Evolutionary conservation across 495 filamentous ascomycete species (phyloP), one percentile per base, ranked within the genome.

Genomic region (Friedmanniomyces simplex): DNA sequence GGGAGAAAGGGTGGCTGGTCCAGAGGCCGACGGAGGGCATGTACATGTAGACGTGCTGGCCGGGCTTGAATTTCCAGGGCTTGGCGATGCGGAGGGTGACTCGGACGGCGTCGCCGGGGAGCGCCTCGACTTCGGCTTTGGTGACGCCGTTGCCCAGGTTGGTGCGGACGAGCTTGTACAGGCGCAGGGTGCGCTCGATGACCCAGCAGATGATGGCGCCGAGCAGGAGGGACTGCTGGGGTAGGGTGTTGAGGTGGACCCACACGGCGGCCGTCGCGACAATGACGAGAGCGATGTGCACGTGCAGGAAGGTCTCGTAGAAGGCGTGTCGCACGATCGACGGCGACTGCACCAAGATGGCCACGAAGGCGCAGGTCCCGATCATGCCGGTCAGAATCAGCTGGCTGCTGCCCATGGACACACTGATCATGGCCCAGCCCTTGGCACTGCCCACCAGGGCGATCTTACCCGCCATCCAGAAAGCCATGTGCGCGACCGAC

Each of bases 1-100:
- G 78, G 26, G 90, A 93, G 73, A 98, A 97, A 2, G 93, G 93
- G 68, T 98, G 93, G 42, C 81, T 88, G 60, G 88, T 89, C 86
- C 87, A 94, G 60, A 79, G 77, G 42, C 81, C 86, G 58, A 95
- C 63, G 12, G 82, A 71, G 26, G 81, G 81, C 58, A 95, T 86
- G 66, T 90, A 91, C 39, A 98, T 74, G 68, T 95, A 98, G 56
- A 81, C 81, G 72, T 97, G 91, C 59, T 88, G 87, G 52, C 93
- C 93, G 1, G 93, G 91, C 46, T 77, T 73, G 74, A 93, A 84
- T 47, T 76, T 75, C 76, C 90, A 85, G 48, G 85, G 82, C 4
- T 85, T 87, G 50, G 87, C 84, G 43, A 95, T 74, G 59, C 80
- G 80, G 63, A 96, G 72, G 7, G 88, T 96, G 59, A 98, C 84